Evolutionary conservation across 805 yeast species (phyloP).

Genomic region (Diddensiella santjacobensis): DNA sequence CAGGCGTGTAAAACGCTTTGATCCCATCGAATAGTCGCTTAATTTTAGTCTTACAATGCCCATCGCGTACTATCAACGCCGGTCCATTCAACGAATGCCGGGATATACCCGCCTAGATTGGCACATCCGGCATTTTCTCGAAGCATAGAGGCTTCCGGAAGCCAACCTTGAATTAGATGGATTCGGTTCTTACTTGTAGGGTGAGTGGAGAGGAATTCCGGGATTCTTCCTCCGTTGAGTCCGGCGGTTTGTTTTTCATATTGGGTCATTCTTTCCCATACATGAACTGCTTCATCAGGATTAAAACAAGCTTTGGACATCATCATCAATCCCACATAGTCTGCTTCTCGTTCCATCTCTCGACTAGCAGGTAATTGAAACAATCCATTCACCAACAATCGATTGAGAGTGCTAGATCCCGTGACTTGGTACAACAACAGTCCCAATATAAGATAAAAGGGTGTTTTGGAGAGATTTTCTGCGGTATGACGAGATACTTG

Average conservation of each 20-base stretch:
- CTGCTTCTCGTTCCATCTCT: slow-evolving; percentile 95
- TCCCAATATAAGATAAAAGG: slow-evolving; percentile 58
- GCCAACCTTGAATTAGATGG: slow-evolving; percentile 62
- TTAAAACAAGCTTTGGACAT: slow-evolving; percentile 89
- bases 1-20: too few relatives aligned
- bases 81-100: slow-evolving; percentile 8
- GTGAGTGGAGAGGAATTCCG: slow-evolving; percentile 80
- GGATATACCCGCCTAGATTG: slow-evolving; percentile 7
- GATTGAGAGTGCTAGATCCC: slow-evolving; percentile 53
- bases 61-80: not conserved
- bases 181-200: slow-evolving; percentile 79
- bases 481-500: slow-evolving; percentile 89
- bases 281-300: slow-evolving; percentile 64
- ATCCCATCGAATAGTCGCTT: too few relatives aligned
- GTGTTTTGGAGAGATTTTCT: slow-evolving; percentile 76
- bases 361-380: slow-evolving; percentile 82
- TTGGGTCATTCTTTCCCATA: slow-evolving; percentile 80
- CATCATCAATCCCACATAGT: slow-evolving; percentile 85
- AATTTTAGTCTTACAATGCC: not conserved
- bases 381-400: slow-evolving; percentile 50
- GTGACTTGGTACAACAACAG: slow-evolving; percentile 55
- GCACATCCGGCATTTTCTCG: slow-evolving; percentile 43
- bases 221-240: slow-evolving; percentile 29
- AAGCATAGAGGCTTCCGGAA: slow-evolving; percentile 40
- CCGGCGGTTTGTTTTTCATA: slow-evolving; percentile 40